Conservation (phyloP, 331 rosid species). For the Spiraea crenata region DNA sequence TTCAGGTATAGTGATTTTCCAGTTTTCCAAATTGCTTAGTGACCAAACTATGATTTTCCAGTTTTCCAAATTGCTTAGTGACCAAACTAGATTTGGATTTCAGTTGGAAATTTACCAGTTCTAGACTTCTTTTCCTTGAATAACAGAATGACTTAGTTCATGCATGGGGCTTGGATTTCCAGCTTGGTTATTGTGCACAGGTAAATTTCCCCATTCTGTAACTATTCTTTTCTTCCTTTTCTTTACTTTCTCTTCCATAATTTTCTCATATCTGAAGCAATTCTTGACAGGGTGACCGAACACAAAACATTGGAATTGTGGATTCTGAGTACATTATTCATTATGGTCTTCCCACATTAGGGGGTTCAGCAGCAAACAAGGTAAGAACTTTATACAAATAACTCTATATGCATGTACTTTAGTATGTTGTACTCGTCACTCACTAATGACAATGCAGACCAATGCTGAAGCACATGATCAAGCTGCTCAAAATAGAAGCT, state of each 20-base stretch:
- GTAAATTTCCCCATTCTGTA: slow-evolving; percentile 12
- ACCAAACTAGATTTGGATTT: no score
- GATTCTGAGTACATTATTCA: slow-evolving; percentile 48
- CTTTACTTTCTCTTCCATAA: neutral
- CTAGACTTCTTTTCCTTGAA: neutral
- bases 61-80: no score
- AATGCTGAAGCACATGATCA: slow-evolving; percentile 6
- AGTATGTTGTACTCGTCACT: neutral
- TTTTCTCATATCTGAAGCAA: slow-evolving; percentile 11
- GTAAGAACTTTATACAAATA: slow-evolving; percentile 23
- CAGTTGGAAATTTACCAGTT: no score
- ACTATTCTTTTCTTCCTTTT: neutral
- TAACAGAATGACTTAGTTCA: slow-evolving; percentile 45
- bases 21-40: no score
- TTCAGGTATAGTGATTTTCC: slow-evolving; percentile 34
- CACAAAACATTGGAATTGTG: slow-evolving; percentile 38
- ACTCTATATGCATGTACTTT: neutral
- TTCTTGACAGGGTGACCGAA: slow-evolving; percentile 43
- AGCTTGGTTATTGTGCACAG: slow-evolving; percentile 48
- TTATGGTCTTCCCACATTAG: slow-evolving; percentile 44
- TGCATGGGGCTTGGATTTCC: slow-evolving; percentile 55
- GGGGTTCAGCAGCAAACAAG: slow-evolving; percentile 24
- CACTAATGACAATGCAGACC: slow-evolving; percentile 14
- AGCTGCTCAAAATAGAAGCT: neutral
- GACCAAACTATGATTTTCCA: no score